phyloP scores from a whole-genome alignment of 148 eudicot species.

The Pouteria glomerata region DNA sequence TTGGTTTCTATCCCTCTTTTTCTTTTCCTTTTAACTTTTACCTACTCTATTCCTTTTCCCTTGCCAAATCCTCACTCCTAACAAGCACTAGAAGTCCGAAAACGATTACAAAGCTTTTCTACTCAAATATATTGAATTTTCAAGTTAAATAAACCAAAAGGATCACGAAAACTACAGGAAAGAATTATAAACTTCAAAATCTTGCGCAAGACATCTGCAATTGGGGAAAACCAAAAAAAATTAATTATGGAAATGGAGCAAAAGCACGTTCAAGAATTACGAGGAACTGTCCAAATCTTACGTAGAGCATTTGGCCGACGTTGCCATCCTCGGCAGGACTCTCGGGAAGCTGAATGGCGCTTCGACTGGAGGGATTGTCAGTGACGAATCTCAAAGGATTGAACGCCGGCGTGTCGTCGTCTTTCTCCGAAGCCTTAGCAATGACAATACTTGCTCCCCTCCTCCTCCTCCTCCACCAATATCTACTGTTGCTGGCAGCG shows the following conservation, averaged over 20 bases:
- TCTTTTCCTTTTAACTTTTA: too few species aligned
- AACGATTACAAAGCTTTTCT: too few species aligned
- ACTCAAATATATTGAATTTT: too few species aligned
- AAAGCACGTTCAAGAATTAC: background rate
- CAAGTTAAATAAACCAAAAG: too few species aligned
- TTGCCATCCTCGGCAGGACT: slow-evolving; percentile 97
- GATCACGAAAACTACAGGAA: too few species aligned
- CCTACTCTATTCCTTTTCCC: too few species aligned
- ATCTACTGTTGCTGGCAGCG: background rate
- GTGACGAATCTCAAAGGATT: slow-evolving; percentile 97
- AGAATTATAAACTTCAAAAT: too few species aligned
- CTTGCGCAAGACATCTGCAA: background rate
- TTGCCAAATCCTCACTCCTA: too few species aligned
- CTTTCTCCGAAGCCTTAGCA: slow-evolving; percentile 41
- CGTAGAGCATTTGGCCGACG: slow-evolving; percentile 94
- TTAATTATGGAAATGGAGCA: background rate
- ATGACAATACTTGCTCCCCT: slow-evolving; percentile 17
- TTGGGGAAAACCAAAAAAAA: background rate
- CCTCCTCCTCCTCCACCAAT: slow-evolving; percentile 1
- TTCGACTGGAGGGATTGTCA: slow-evolving; percentile 88
- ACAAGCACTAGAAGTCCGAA: too few species aligned
- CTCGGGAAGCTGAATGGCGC: slow-evolving; percentile 92
- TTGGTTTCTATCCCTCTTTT: too few species aligned
- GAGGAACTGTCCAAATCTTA: slow-evolving; percentile 26
- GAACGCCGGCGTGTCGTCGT: slow-evolving; percentile 50